Percentiles rank a stretch among this genome's conserved stretches.
Conservation (phyloP, 1,284 basidiomycete genomes). For the Heterobasidion occidentale region DNA sequence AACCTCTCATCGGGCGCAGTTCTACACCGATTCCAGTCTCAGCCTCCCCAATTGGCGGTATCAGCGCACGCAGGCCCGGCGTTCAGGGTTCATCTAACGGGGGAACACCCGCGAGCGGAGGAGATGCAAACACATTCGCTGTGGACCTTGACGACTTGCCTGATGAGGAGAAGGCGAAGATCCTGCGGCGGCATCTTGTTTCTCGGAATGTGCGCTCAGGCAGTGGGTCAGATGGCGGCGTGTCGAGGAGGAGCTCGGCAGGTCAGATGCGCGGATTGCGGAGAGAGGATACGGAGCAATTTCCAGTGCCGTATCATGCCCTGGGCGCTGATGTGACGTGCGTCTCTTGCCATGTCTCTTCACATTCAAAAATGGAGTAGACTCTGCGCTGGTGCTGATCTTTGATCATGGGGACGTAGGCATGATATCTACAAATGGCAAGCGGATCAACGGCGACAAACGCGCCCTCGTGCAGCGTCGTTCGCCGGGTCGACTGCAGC, state of each 20-base stretch:
- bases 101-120: constrained; percentile 1
- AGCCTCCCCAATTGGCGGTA: constrained; percentile 17
- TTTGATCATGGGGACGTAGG: constrained; percentile 28
- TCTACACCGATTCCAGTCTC: not conserved
- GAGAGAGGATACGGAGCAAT: constrained; percentile 54
- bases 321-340: constrained; percentile 87
- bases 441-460: constrained; percentile 56
- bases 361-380: not conserved
- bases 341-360: constrained; percentile 28
- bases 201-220: constrained; percentile 55
- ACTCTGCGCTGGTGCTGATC: not conserved
- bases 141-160: constrained; percentile 45
- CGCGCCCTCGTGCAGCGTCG: constrained; percentile 62
- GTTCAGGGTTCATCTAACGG: constrained; percentile 3
- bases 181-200: constrained; percentile 76
- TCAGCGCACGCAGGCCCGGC: constrained; percentile 22
- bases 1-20: not conserved
- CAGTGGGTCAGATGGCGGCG: constrained; percentile 19
- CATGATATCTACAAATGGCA: constrained; percentile 95
- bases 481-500: constrained; percentile 51
- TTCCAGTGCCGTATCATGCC: constrained; percentile 80
- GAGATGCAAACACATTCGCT: constrained; percentile 21
- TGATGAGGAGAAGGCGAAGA: constrained; percentile 78
- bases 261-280: constrained; percentile 17
- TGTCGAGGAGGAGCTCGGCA: constrained; percentile 27